phyloP scores from a whole-genome alignment of 2,329 filamentous ascomycete genomes.

The Fulvia fulva region DNA sequence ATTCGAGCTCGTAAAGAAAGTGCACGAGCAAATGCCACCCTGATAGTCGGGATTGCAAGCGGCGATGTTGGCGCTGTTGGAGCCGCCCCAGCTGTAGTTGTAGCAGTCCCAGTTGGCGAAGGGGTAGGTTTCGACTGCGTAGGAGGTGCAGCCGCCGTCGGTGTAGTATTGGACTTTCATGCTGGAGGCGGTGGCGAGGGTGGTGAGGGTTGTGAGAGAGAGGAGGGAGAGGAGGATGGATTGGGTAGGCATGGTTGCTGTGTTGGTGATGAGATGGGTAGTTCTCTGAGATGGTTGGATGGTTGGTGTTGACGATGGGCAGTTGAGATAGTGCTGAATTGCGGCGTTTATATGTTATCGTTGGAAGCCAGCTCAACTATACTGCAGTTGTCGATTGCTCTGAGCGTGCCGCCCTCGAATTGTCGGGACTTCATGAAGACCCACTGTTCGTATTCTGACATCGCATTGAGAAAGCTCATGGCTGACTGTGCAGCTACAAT shows the following conservation, averaged over 20 bases:
- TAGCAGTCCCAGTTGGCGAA: background rate
- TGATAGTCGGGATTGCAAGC: background rate
- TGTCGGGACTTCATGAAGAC: no score
- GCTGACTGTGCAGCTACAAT: no score
- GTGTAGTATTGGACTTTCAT: background rate
- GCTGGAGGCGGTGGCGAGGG: background rate
- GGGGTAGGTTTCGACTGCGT: background rate
- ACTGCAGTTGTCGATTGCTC: no score
- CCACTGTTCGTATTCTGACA: no score
- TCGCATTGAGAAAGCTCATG: no score
- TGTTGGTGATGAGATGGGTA: background rate
- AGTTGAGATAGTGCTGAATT: no score
- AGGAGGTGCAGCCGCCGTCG: background rate
- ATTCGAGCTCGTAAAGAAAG: background rate
- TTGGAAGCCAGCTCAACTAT: no score
- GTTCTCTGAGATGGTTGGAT: no score
- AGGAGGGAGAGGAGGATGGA: background rate
- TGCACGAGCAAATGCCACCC: background rate
- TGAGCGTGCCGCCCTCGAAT: no score
- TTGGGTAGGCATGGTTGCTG: background rate
- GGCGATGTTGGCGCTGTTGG: background rate
- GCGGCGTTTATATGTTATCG: no score
- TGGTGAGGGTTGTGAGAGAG: background rate
- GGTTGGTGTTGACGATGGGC: no score
- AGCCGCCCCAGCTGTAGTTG: background rate